phyloP scores from a whole-genome alignment of 495 filamentous ascomycete genomes.

The Podospora pseudocomata region DNA sequence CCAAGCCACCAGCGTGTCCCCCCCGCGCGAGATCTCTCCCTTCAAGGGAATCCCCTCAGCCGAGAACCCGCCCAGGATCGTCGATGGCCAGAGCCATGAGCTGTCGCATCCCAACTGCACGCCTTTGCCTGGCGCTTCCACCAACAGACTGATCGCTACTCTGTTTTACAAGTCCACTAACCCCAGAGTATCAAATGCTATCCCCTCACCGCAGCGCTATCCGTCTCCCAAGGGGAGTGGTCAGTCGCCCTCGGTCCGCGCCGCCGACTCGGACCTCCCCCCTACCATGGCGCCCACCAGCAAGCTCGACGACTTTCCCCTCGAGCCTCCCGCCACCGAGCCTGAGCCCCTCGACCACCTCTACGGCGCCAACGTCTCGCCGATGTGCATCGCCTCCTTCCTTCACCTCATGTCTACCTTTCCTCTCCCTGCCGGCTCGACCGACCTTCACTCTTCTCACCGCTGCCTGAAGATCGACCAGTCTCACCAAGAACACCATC shows the following conservation, averaged over 20 bases:
- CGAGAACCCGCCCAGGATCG: slow-evolving; percentile 49
- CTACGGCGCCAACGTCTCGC: slow-evolving; percentile 72
- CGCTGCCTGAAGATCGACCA: slow-evolving; percentile 60
- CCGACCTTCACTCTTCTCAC: slow-evolving; percentile 61
- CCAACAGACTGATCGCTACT: slow-evolving; percentile 58
- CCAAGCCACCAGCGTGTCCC: slow-evolving; percentile 32
- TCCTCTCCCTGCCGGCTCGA: slow-evolving; percentile 51
- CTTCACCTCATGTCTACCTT: slow-evolving; percentile 70
- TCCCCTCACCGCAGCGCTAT: slow-evolving; percentile 32
- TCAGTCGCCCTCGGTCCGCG: slow-evolving; percentile 25
- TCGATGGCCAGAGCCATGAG: slow-evolving; percentile 54
- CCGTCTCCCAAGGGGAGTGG: slow-evolving; percentile 23
- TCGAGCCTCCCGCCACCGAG: slow-evolving; percentile 62
- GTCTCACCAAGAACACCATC: slow-evolving; percentile 44
- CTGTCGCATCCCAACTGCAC: slow-evolving; percentile 56
- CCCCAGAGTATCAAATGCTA: slow-evolving; percentile 29
- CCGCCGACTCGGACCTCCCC: slow-evolving; percentile 43
- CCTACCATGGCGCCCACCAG: slow-evolving; percentile 59
- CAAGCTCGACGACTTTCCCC: slow-evolving; percentile 65
- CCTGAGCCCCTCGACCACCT: slow-evolving; percentile 68
- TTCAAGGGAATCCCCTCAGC: slow-evolving; percentile 53
- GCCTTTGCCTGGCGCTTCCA: slow-evolving; percentile 37
- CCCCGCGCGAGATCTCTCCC: slow-evolving; percentile 37
- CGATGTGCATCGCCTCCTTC: slow-evolving; percentile 78
- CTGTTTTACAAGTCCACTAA: slow-evolving; percentile 61